Base-by-base conservation (phyloP, 2,329 filamentous ascomycete species). In the Phialophora verrucosa region DNA sequence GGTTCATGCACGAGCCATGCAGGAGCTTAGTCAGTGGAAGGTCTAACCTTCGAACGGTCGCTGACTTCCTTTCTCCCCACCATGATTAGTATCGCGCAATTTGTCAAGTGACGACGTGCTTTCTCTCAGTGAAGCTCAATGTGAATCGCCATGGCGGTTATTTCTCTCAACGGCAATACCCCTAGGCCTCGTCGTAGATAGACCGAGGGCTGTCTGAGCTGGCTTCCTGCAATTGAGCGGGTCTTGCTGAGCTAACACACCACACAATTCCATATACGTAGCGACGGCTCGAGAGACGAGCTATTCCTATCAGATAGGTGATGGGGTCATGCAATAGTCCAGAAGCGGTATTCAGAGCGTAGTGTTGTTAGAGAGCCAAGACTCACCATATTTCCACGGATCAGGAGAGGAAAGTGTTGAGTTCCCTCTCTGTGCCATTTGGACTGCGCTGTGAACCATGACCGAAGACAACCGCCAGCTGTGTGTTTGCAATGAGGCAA, bases 21-120 rank as follows among this genome's bases (percentile, higher is more conserved):
- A 67, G 56, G 53, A 57, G 65, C 65, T 67, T 67, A 67, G 65
- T 67, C 61, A 67, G 56, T 60, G 32, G 20, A 11, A 2, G 29
- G 29, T 25, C 53, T 55, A 55, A 55, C 25, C 8, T 20, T 7
- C 51, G 23, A 49, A 49, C 31, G 25, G 57, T 29, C 20, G 10
- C n/a, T 25, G 25, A 47, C 35, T 59, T 49, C 4, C 53, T n/a
- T 32, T 14, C 25, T 29, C 38, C n/a, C 57, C 58, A 11, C 53
- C 25, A 31, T 32, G 53, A 55, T 55, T 55, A 55, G 25, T 55
- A 55, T 55, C 53, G 53, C 29, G 53, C 53, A 55, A 55, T 55
- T 55, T 55, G 53, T 55, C 53, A 55, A 55, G 35, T 55, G 53
- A 55, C 53, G 53, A 55, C 53, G 29, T 31, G 25, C 27, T 55